Evolutionary conservation across 768 basidiomycete genomes (phyloP).

Genomic region (Lactarius sp.): DNA sequence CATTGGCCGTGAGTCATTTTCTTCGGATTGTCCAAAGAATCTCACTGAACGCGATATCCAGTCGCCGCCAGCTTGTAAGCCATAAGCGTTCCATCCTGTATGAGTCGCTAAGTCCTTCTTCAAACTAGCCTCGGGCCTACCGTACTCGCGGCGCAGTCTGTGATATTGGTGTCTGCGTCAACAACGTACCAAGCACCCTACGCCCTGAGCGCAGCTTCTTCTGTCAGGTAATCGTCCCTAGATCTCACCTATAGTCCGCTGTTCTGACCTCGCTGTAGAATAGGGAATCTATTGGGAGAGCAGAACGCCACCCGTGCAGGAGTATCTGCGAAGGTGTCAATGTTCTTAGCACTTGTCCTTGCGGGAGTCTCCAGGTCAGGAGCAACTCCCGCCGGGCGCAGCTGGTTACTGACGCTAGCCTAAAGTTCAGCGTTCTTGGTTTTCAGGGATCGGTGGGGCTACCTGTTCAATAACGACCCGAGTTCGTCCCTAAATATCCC

Average conservation of each 20-base stretch:
- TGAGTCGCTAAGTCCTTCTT: slow-evolving; percentile 24
- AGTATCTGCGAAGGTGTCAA: slow-evolving; percentile 56
- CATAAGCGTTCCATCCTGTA: background rate
- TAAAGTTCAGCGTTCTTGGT: slow-evolving; percentile 40
- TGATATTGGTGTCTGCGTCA: slow-evolving; percentile 71
- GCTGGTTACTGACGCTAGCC: background rate
- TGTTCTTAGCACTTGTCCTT: slow-evolving; percentile 62
- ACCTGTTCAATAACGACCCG: slow-evolving; percentile 56
- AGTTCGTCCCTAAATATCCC: slow-evolving; percentile 26
- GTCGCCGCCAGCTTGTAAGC: slow-evolving; percentile 52
- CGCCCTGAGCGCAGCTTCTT: slow-evolving; percentile 74
- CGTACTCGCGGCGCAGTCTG: slow-evolving; percentile 82
- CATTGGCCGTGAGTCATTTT: slow-evolving; percentile 43
- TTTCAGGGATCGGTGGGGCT: slow-evolving; percentile 48
- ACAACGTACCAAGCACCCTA: slow-evolving; percentile 82
- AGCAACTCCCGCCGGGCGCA: background rate
- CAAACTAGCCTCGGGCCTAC: slow-evolving; percentile 64
- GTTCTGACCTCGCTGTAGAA: slow-evolving; percentile 38
- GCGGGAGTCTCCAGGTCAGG: slow-evolving; percentile 60
- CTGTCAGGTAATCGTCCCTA: slow-evolving; percentile 59
- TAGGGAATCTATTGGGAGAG: slow-evolving; percentile 87
- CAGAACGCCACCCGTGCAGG: slow-evolving; percentile 67
- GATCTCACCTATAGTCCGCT: background rate
- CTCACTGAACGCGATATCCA: slow-evolving; percentile 25
- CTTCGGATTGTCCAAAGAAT: background rate